Percentiles rank a stretch among this genome's conserved stretches.
Evolutionary conservation across 306 rosid species (phyloP).

Genomic region (Abrus precatorius): DNA sequence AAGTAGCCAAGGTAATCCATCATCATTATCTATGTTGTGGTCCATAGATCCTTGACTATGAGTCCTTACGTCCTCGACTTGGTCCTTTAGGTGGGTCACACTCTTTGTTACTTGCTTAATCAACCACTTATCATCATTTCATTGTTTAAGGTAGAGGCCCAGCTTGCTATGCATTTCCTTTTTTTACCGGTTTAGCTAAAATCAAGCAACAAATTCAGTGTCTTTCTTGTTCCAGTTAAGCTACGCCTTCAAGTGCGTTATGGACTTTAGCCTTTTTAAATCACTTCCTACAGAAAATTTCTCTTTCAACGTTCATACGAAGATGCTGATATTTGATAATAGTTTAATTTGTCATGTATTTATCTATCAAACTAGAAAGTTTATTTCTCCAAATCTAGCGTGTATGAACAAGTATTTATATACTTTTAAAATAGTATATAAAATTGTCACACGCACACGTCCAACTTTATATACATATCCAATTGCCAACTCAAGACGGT

Average conservation of each 20-base stretch:
- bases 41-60: conserved; percentile 49
- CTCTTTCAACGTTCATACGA: conserved; percentile 44
- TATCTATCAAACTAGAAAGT: conserved; percentile 29
- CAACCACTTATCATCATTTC: conserved; percentile 54
- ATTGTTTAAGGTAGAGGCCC: conserved; percentile 56
- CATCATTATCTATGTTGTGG: conserved; percentile 51
- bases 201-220: conserved; percentile 47
- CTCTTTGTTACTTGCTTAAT: conserved; percentile 39
- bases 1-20: conserved; percentile 44
- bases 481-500: neutral
- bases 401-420: neutral
- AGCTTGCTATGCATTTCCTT: conserved; percentile 33
- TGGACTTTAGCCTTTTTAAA: conserved; percentile 53
- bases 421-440: neutral
- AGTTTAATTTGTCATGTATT: conserved; percentile 32
- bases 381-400: conserved; percentile 26
- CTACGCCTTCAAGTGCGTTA: conserved; percentile 40
- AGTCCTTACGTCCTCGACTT: conserved; percentile 45
- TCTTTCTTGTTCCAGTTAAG: conserved; percentile 54
- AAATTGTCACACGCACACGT: neutral
- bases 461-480: neutral
- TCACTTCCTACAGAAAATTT: conserved; percentile 45
- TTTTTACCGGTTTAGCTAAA: conserved; percentile 49
- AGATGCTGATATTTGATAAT: conserved; percentile 34
- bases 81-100: conserved; percentile 47